Evolutionary conservation across 495 filamentous ascomycete genomes (phyloP).

Genomic region (Daldinia grandis): DNA sequence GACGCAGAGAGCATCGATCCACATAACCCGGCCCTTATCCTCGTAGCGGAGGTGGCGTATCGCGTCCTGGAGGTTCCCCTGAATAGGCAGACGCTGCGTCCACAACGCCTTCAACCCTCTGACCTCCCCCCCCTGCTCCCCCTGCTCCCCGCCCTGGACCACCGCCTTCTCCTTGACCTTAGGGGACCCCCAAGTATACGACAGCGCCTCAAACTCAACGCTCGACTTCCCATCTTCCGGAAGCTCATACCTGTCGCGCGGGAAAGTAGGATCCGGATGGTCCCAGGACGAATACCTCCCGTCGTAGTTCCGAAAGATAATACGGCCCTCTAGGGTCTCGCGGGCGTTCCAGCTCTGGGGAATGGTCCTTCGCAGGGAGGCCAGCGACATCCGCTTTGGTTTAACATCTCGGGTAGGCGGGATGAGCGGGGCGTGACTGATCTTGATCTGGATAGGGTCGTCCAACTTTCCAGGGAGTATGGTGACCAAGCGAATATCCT

Average conservation of each 20-base stretch:
- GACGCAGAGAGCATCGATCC: constrained; percentile 47
- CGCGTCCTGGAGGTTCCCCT: constrained; percentile 6
- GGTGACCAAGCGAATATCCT: constrained; percentile 28
- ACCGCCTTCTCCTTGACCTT: neutral
- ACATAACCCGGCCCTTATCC: constrained; percentile 22
- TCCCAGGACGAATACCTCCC: constrained; percentile 4
- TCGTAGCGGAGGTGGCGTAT: constrained; percentile 22
- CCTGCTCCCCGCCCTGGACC: neutral
- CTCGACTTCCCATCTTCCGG: neutral
- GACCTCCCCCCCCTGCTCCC: neutral
- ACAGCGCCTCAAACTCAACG: constrained; percentile 21
- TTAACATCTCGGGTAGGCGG: neutral
- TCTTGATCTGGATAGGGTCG: constrained; percentile 25
- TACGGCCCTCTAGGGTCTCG: constrained; percentile 20
- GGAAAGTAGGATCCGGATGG: constrained; percentile 22
- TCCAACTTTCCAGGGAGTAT: constrained; percentile 20
- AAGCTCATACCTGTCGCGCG: constrained; percentile 1
- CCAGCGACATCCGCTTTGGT: constrained; percentile 1
- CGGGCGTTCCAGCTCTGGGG: constrained; percentile 9
- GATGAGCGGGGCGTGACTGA: constrained; percentile 16
- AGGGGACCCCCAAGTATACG: constrained; percentile 22
- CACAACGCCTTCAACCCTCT: neutral
- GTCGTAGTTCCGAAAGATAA: constrained; percentile 8
- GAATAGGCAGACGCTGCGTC: neutral
- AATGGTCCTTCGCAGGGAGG: constrained; percentile 6